Evolutionary conservation across 768 basidiomycete genomes (phyloP).

Genomic region (Lactarius hengduanensis): DNA sequence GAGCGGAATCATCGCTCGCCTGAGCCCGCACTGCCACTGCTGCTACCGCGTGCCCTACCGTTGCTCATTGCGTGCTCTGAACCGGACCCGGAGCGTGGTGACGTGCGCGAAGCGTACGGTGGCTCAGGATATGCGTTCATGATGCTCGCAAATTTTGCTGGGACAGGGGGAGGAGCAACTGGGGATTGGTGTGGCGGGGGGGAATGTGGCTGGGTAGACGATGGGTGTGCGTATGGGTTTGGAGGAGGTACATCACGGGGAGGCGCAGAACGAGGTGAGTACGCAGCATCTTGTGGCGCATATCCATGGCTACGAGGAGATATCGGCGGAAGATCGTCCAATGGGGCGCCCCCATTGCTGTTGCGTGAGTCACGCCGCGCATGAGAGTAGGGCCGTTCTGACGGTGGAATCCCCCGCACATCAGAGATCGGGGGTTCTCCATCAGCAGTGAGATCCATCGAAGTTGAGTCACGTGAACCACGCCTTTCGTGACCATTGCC

Average conservation of each 20-base stretch:
- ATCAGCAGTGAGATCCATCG: constrained; percentile 22
- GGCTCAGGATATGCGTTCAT: constrained; percentile 64
- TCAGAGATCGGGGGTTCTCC: constrained; percentile 23
- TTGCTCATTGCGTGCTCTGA: constrained; percentile 34
- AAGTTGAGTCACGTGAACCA: constrained; percentile 20
- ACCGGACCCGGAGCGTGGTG: constrained; percentile 33
- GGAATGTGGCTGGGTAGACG: constrained; percentile 30
- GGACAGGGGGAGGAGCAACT: constrained; percentile 37
- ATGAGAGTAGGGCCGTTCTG: constrained; percentile 21
- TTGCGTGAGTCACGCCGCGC: constrained; percentile 23
- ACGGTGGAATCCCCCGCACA: constrained; percentile 12
- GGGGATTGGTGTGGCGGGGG: constrained; percentile 33
- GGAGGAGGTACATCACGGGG: constrained; percentile 23
- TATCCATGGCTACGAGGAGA: constrained; percentile 24
- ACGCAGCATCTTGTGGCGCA: constrained; percentile 14
- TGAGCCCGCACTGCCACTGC: constrained; percentile 23
- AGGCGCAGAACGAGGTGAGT: constrained; percentile 21
- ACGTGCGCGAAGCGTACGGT: constrained; percentile 30
- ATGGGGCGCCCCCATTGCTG: constrained; percentile 20
- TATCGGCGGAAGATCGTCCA: constrained; percentile 25
- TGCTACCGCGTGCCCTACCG: constrained; percentile 22
- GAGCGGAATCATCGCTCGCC: constrained; percentile 18
- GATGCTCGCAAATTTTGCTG: constrained; percentile 63
- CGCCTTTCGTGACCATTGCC: constrained; percentile 28
- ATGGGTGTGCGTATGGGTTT: constrained; percentile 10